Evolutionary conservation across 345 rosid genomes (phyloP), one percentile per base, ranked within the genome.

Genomic region (Brassica juncea): DNA sequence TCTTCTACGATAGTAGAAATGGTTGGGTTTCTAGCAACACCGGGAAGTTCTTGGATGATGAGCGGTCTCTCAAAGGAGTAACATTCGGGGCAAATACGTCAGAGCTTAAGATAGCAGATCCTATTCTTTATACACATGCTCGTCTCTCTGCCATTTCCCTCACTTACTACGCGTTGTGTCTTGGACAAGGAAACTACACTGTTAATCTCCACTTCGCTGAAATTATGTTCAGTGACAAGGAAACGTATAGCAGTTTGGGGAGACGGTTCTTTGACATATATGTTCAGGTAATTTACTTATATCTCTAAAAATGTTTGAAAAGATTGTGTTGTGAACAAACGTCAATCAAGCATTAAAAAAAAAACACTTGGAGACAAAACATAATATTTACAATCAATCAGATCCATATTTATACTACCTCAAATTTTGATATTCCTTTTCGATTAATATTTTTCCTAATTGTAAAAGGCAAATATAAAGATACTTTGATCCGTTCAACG

Each of bases 201-300:
- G 90, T 93, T 54, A 87, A 80, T 68, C 98, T 93, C 68, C 97
- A 93, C 79, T 93, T 93, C 70, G 91, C 92, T 19, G 97, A 93
- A 83, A 89, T 87, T 25, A 73, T 80, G 83, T 87, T 89, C 86
- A 76, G 42, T 1, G 64, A 74, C 42, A 77, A 84, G 55, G 68
- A 73, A 32, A 75, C 80, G 2, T 88, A 70, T 66, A 1, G 0
- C 12, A 87, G 84, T 79, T 74, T 86, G 19, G 97, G 98, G n/a
- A 88, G 85, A 82, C 84, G 91, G 23, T 66, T 84, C 31, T 93
- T 91, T 57, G 87, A 93, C 83, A 84, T 91, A 70, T 88, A 87
- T 65, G 63, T 91, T 73, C 94, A 91, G 93, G 97, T 91, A 79
- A 11, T 10, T 11, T 71, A 5, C 54, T 27, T 5, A 19, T 8